Evolutionary conservation across 768 basidiomycete species (phyloP).

Genomic region (Suillus ampliporus): DNA sequence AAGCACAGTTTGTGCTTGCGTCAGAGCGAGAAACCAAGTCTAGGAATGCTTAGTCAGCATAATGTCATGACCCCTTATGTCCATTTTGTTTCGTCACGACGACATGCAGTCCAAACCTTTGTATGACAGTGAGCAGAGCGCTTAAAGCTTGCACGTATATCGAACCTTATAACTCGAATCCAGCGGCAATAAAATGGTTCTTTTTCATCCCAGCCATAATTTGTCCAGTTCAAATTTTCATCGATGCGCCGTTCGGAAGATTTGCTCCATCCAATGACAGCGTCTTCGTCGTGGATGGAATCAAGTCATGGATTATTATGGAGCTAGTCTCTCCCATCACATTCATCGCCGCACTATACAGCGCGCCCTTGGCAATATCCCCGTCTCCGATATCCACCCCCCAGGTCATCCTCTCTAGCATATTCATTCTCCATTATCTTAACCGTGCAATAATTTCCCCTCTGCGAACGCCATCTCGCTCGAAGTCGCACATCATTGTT

Average conservation of each 20-base stretch:
- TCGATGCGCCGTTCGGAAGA: conserved; percentile 84
- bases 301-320: conserved; percentile 78
- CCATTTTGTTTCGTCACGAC: not conserved
- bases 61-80: not conserved
- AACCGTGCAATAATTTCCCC: conserved; percentile 86
- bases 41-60: conserved; percentile 25
- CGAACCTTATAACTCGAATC: not conserved
- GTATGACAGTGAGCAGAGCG: conserved; percentile 30
- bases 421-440: conserved; percentile 80
- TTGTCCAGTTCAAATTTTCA: conserved; percentile 48
- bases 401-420: conserved; percentile 54
- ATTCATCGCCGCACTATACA: conserved; percentile 56
- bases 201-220: conserved; percentile 44
- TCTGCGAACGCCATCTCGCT: conserved; percentile 78
- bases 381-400: conserved; percentile 41
- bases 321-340: conserved; percentile 65
- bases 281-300: conserved; percentile 62
- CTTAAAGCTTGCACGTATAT: too few species aligned
- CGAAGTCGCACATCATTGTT: conserved; percentile 74
- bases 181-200: conserved; percentile 52
- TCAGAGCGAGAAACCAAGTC: too few species aligned
- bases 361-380: conserved; percentile 52
- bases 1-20: not conserved
- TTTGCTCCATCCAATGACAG: conserved; percentile 58
- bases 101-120: conserved; percentile 21